Percentiles rank a stretch among this genome's conserved stretches.
Conservation (phyloP, 2,329 filamentous ascomycete species). For the Aspergillus glaucus region DNA sequence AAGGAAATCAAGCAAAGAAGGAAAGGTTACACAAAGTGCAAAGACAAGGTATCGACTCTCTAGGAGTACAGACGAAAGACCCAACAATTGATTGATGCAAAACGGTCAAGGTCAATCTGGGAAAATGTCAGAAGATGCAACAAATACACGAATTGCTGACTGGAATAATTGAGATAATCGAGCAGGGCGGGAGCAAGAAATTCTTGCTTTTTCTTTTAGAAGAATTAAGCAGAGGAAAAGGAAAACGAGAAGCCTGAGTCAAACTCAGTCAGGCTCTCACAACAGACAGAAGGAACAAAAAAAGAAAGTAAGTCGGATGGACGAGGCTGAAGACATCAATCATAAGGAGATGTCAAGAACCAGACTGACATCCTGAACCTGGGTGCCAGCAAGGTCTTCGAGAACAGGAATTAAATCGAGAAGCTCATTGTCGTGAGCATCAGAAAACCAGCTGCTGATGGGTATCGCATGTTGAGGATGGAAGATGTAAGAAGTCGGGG, state of each 20-base stretch:
- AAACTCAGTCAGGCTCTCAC: not conserved
- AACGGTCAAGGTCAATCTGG: constrained; percentile 3
- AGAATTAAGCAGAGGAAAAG: constrained; percentile 2
- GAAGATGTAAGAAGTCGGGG: constrained; percentile 98
- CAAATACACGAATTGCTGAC: not conserved
- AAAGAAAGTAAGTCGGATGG: constrained; percentile 22
- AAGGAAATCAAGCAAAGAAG: constrained; percentile 9
- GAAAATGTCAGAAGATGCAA: constrained; percentile 2
- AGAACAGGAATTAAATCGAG: constrained; percentile 96
- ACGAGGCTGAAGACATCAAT: constrained; percentile 38
- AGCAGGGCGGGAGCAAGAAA: not conserved
- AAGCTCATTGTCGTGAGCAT: constrained; percentile 97
- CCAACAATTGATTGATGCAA: constrained; percentile 1
- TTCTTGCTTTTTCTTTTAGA: constrained; percentile 5
- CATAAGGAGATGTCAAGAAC: constrained; percentile 82
- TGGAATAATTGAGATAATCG: not conserved
- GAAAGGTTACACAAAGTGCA: constrained; percentile 5
- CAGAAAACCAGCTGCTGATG: constrained; percentile 99
- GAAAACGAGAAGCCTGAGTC: constrained; percentile 11
- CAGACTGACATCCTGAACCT: constrained; percentile 92
- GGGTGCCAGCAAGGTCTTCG: constrained; percentile 82
- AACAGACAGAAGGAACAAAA: constrained; percentile 1
- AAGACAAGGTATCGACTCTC: constrained; percentile 17
- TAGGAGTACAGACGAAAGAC: constrained; percentile 17
- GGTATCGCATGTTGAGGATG: constrained; percentile 97